Conservation (phyloP, 306 rosid genomes). For the Pyrus communis region DNA sequence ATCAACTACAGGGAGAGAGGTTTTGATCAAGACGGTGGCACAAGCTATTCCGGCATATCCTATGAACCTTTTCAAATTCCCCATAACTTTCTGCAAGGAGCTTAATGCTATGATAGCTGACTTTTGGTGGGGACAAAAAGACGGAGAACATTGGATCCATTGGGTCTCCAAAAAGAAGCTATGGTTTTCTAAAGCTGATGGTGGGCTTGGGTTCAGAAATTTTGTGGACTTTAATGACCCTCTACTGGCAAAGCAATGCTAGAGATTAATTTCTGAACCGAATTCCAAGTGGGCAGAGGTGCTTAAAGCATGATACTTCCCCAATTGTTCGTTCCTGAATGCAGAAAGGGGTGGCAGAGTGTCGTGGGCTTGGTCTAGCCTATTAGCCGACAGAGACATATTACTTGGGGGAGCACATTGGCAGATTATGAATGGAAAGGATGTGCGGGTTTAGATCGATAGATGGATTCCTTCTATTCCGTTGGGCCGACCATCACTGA, state of each 20-base stretch:
- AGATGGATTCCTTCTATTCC: neutral
- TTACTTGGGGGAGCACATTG: neutral
- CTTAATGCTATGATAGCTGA: neutral
- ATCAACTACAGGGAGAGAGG: neutral
- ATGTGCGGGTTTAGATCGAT: neutral
- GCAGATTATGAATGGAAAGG: neutral
- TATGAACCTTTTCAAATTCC: neutral
- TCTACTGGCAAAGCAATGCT: neutral
- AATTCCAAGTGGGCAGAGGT: neutral
- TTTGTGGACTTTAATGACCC: neutral
- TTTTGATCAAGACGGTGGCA: neutral
- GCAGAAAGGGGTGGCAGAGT: neutral
- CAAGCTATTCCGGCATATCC: neutral
- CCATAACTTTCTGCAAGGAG: neutral
- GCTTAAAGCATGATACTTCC: neutral
- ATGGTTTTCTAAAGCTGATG: neutral
- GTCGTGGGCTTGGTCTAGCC: neutral
- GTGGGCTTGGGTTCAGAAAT: neutral
- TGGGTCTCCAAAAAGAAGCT: neutral
- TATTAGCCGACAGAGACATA: neutral
- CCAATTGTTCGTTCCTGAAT: neutral
- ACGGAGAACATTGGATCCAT: neutral
- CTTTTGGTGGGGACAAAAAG: neutral
- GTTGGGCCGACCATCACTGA: fast-evolving
- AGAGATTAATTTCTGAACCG: neutral